phyloP scores from a whole-genome alignment of 2,329 filamentous ascomycete species.

The Blumeria graminis region DNA sequence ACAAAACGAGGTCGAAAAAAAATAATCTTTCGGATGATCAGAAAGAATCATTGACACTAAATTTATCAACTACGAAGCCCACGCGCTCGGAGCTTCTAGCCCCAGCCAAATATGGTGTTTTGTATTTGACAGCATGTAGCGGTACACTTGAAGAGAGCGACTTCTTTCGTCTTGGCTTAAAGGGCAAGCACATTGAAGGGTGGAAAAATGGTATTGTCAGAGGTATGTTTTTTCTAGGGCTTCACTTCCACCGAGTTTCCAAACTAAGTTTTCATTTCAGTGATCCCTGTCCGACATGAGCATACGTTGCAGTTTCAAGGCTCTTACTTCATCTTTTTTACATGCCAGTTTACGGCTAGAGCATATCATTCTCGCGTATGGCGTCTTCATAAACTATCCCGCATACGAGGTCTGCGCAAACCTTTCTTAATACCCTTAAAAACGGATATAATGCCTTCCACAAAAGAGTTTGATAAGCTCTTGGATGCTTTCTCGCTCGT shows the following conservation, averaged over 20 bases:
- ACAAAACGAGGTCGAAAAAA: neutral
- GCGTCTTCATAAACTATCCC: conserved; percentile 24
- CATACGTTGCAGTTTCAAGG: conserved; percentile 36
- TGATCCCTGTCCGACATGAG: conserved; percentile 37
- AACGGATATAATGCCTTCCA: conserved; percentile 20
- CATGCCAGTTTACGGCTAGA: conserved; percentile 29
- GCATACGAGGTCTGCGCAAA: conserved; percentile 17
- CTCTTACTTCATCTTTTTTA: conserved; percentile 48
- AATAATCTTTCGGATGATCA: too few relatives aligned
- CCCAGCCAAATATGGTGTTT: conserved; percentile 7
- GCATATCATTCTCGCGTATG: conserved; percentile 32
- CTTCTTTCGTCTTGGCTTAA: conserved; percentile 42
- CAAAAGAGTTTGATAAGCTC: conserved; percentile 23
- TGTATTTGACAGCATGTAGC: conserved; percentile 34
- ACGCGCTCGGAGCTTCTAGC: too few relatives aligned
- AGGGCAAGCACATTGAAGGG: conserved; percentile 36
- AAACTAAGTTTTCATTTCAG: conserved; percentile 4
- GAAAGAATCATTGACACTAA: too few relatives aligned
- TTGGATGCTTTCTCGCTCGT: conserved; percentile 25
- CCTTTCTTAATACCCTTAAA: conserved; percentile 17
- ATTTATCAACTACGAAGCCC: too few relatives aligned
- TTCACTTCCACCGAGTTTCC: too few relatives aligned
- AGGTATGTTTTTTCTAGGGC: conserved; percentile 16
- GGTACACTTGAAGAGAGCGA: conserved; percentile 38
- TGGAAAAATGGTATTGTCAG: conserved; percentile 41